Evolutionary conservation across 73 alveolate species (phyloP), one percentile per base, ranked within the genome.

Genomic region (Paramecium sexaurelia): DNA sequence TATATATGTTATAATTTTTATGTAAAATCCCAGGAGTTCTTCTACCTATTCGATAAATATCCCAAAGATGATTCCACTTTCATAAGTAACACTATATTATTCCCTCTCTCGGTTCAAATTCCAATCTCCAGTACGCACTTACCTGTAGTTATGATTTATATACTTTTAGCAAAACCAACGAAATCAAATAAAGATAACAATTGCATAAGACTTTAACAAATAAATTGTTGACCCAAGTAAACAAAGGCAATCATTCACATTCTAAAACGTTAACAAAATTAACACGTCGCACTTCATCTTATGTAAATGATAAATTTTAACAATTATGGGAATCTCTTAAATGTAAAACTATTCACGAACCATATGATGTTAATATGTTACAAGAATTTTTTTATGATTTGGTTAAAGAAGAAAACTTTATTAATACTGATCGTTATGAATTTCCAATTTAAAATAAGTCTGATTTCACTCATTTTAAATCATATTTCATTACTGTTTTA

Each of bases 131-230:
- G 57, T 71, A 3, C 86, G 86, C 20, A 35, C 86, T 33, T 71
- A 71, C 56, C 56, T 71, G 86, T 71, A 71, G 43, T 71, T 22
- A 33, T 36, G 4, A 66, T 66, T 71, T 71, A 36, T 19, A 33
- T 71, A 71, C 37, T 71, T 71, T 27, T 29, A 71, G 86, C 57
- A 71, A 71, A 71, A 71, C 86, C 17, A 71, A 71, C 43, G 86
- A 71, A 36, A 37, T 71, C 32, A 71, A 37, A 36, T 33, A 32
- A 20, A 71, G 86, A 36, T 15, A 71, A 71, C 20, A 33, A 19
- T 19, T 71, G 1, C 86, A 71, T 17, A 11, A 71, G 35, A 37
- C 55, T 71, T 33, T 37, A 71, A 37, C 56, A 10, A 40, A 33
- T 8, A 71, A 71, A 71, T 9, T 71, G 5, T 11, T 40, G 29